Conservation (phyloP, 805 yeast species). For the Kuraishia piskuri region DNA sequence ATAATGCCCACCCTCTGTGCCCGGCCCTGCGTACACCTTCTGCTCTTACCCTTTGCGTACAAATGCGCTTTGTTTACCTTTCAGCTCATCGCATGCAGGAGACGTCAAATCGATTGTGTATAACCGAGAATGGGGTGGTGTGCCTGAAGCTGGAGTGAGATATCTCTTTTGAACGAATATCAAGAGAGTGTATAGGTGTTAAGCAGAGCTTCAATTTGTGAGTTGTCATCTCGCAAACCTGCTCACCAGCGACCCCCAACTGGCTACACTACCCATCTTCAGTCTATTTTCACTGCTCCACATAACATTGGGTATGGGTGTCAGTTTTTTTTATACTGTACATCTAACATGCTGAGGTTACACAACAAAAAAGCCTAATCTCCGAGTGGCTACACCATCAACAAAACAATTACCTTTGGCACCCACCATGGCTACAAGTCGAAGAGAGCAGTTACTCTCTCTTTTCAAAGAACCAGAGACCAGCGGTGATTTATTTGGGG, state of each 20-base stretch:
- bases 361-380: too few relatives aligned
- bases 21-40: neutral
- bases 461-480: neutral
- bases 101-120: neutral
- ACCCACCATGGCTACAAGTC: neutral
- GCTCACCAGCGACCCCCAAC: too few relatives aligned
- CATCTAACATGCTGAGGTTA: too few relatives aligned
- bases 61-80: neutral
- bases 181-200: too few relatives aligned
- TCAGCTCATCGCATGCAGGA: neutral
- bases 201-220: too few relatives aligned
- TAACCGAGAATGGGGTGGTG: neutral
- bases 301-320: too few relatives aligned
- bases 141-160: too few relatives aligned
- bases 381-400: neutral
- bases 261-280: too few relatives aligned
- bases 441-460: neutral
- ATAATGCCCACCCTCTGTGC: neutral
- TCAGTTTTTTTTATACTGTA: too few relatives aligned
- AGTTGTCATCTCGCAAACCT: too few relatives aligned
- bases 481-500: neutral
- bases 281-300: too few relatives aligned
- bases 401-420: neutral
- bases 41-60: neutral
- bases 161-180: too few relatives aligned